Percentiles rank a stretch among this genome's conserved stretches.
phyloP scores from a whole-genome alignment of 345 rosid genomes.

The Lepidium africanum region DNA sequence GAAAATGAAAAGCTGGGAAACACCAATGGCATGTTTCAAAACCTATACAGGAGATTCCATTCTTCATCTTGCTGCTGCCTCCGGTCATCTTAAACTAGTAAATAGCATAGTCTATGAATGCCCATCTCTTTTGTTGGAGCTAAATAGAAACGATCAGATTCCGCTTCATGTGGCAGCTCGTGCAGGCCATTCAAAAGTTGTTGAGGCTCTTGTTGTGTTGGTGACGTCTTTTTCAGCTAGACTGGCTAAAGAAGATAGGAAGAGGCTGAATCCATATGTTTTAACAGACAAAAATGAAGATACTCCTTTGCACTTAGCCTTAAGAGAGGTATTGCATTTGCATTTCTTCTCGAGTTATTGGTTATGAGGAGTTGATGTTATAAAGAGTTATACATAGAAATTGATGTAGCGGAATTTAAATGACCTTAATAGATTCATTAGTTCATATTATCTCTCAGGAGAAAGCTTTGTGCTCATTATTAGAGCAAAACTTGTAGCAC shows the following conservation, averaged over 20 bases:
- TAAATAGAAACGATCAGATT: neutral
- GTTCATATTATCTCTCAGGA: no score
- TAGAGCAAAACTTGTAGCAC: no score
- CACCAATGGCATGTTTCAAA: neutral
- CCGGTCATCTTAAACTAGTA: neutral
- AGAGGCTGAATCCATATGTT: neutral
- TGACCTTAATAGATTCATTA: no score
- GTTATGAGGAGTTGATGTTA: no score
- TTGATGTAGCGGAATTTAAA: no score
- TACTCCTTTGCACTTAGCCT: conserved; percentile 26
- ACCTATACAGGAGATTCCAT: neutral
- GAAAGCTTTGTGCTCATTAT: no score
- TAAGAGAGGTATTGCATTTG: neutral
- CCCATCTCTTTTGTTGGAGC: neutral
- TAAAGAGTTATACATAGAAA: no score
- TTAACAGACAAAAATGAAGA: neutral
- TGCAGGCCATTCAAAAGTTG: neutral
- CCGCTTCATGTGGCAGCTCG: conserved; percentile 10
- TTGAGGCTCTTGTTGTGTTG: neutral
- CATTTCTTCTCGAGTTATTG: no score
- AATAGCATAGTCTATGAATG: neutral
- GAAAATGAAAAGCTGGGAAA: neutral
- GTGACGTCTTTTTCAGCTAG: neutral
- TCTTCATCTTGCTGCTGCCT: neutral
- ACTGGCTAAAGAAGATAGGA: neutral